phyloP scores from a whole-genome alignment of 352 stramenopile species.

The Globisporangium splendens region DNA sequence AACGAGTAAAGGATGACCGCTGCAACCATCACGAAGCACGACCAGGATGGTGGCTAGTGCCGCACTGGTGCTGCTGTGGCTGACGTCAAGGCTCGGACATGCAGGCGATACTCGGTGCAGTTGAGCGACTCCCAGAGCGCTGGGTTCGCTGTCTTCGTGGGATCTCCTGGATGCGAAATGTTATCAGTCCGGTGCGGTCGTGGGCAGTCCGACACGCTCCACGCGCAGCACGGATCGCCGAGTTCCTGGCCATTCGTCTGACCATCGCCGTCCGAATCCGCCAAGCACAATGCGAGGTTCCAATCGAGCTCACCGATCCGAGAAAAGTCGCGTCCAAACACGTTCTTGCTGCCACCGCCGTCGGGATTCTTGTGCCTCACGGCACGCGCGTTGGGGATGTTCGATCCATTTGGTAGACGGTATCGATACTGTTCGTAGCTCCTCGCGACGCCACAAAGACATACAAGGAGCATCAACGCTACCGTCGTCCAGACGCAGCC shows the following conservation, averaged over 20 bases:
- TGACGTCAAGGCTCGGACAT: neutral
- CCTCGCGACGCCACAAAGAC: neutral
- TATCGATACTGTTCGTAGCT: constrained; percentile 10
- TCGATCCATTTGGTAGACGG: constrained; percentile 4
- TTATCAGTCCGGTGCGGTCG: constrained; percentile 12
- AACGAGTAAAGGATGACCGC: too few relatives aligned
- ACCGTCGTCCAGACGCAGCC: too few relatives aligned
- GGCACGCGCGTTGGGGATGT: constrained; percentile 1
- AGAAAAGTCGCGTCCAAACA: constrained; percentile 7
- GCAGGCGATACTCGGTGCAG: constrained; percentile 17
- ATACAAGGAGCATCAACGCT: neutral
- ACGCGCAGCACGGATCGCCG: constrained; percentile 58
- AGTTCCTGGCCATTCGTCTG: constrained; percentile 66
- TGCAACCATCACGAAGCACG: too few relatives aligned
- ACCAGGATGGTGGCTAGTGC: too few relatives aligned
- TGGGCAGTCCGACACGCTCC: constrained; percentile 18
- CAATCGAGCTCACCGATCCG: constrained; percentile 13
- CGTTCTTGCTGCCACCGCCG: constrained; percentile 4
- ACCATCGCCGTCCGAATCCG: constrained; percentile 42
- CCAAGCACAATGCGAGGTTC: constrained; percentile 30
- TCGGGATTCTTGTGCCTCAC: constrained; percentile 2
- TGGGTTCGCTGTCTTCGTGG: constrained; percentile 13
- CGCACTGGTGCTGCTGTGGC: neutral
- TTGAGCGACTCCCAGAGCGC: constrained; percentile 16
- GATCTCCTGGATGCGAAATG: constrained; percentile 21